Evolutionary conservation across 148 eudicot genomes (phyloP).

Genomic region (Vaccinium corymbosum): DNA sequence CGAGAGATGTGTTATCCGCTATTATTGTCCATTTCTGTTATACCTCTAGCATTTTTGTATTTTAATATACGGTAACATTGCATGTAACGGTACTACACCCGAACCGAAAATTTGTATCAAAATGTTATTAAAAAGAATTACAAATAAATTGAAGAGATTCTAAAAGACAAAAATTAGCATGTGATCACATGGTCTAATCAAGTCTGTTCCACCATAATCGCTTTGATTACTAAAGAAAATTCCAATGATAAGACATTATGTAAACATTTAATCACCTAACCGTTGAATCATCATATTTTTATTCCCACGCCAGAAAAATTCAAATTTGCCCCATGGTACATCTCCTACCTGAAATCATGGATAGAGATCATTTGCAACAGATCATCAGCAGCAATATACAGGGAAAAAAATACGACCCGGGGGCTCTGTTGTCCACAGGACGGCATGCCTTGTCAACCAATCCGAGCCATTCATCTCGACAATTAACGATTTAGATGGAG

Average conservation of each 20-base stretch:
- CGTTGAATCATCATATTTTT: not conserved
- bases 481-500: no score
- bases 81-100: not conserved
- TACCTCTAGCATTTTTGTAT: no score
- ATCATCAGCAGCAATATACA: not conserved
- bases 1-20: no score
- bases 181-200: conserved; percentile 14
- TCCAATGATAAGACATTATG: not conserved
- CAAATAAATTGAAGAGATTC: not conserved
- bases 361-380: not conserved
- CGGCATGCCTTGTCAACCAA: no score
- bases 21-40: no score
- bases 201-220: conserved; percentile 8
- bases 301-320: not conserved
- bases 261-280: conserved; percentile 3
- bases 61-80: not conserved
- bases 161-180: conserved; percentile 6
- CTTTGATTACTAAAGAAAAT: conserved; percentile 3
- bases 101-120: not conserved
- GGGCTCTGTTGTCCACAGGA: no score
- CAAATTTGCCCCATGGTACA: not conserved
- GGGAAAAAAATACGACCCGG: not conserved
- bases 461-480: no score
- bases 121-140: not conserved
- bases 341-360: not conserved